phyloP scores from a whole-genome alignment of 2,329 filamentous ascomycete genomes.

The Chrysosphaeria jannelii region DNA sequence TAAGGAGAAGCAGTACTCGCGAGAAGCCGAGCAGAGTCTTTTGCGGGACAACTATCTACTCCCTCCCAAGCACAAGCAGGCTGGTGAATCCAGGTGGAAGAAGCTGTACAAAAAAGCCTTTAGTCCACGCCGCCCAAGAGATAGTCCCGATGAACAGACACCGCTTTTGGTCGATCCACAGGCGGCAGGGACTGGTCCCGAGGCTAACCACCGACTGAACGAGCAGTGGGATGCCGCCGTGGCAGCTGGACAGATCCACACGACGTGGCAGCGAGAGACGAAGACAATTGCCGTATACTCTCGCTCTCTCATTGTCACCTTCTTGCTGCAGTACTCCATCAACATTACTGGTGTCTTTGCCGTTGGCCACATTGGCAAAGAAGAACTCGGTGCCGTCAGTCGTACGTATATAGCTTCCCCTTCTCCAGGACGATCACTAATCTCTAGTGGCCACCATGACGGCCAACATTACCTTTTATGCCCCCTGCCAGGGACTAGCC shows the following conservation, averaged over 20 bases:
- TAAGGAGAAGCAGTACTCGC: slow-evolving; percentile 23
- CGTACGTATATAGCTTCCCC: slow-evolving; percentile 7
- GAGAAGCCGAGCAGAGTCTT: slow-evolving; percentile 27
- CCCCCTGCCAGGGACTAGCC: slow-evolving; percentile 55
- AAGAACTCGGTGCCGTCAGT: slow-evolving; percentile 35
- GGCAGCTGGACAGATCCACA: slow-evolving; percentile 48
- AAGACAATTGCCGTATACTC: slow-evolving; percentile 52
- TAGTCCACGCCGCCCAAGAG: slow-evolving; percentile 21
- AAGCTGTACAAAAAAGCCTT: slow-evolving; percentile 15
- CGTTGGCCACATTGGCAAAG: slow-evolving; percentile 42
- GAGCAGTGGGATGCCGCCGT: slow-evolving; percentile 56
- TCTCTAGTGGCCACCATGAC: slow-evolving; percentile 37
- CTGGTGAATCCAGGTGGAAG: slow-evolving; percentile 2
- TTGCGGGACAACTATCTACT: slow-evolving; percentile 32
- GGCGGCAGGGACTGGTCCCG: slow-evolving; percentile 23
- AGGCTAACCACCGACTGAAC: slow-evolving; percentile 5
- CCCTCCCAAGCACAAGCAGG: slow-evolving; percentile 22
- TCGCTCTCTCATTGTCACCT: slow-evolving; percentile 39
- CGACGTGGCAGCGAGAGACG: slow-evolving; percentile 71
- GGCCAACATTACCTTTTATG: slow-evolving; percentile 48
- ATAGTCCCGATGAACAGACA: slow-evolving; percentile 14
- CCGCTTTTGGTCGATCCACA: too few species aligned
- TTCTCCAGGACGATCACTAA: neutral
- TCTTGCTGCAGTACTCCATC: slow-evolving; percentile 55
- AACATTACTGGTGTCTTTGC: slow-evolving; percentile 60